Conservation (phyloP, 257 asterid species). For the Gentiana straminea region DNA sequence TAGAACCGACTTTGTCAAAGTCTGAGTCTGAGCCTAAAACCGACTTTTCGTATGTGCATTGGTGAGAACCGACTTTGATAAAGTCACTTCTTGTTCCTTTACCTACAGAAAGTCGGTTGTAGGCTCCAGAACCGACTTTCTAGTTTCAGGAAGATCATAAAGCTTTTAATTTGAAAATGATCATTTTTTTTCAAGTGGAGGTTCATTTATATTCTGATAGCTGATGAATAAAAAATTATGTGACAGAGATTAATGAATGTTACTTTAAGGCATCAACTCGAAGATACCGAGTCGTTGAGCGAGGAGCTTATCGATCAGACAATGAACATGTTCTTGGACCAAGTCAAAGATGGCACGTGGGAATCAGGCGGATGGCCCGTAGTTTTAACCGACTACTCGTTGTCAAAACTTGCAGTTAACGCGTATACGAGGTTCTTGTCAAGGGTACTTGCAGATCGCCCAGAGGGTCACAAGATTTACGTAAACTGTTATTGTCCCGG, state of each 20-base stretch:
- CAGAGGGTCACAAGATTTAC: conserved; percentile 55
- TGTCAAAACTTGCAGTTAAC: conserved; percentile 73
- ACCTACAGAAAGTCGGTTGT: too few relatives aligned
- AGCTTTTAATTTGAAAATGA: neutral
- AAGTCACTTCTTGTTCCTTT: too few relatives aligned
- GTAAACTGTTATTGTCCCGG: conserved; percentile 88
- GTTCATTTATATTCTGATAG: too few relatives aligned
- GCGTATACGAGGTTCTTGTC: conserved; percentile 61
- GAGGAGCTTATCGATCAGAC: conserved; percentile 64
- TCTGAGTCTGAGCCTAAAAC: too few relatives aligned
- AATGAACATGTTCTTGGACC: conserved; percentile 39
- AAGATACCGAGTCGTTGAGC: conserved; percentile 40
- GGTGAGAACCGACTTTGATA: too few relatives aligned
- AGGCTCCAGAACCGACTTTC: too few relatives aligned
- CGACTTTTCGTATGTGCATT: too few relatives aligned
- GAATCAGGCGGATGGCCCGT: conserved; percentile 81
- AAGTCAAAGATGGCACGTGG: conserved; percentile 75
- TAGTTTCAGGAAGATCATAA: too few relatives aligned
- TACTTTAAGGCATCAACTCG: conserved; percentile 51
- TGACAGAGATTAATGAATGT: conserved; percentile 58
- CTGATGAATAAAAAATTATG: neutral
- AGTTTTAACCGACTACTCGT: conserved; percentile 72
- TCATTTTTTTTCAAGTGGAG: neutral
- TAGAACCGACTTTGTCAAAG: too few relatives aligned
- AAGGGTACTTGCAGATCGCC: conserved; percentile 26